A percentile compares a stretch with the other conserved stretches of the same genome.
phyloP scores from a whole-genome alignment of 2,329 filamentous ascomycete genomes.

The Nothophaeocryptopus gaeumannii region DNA sequence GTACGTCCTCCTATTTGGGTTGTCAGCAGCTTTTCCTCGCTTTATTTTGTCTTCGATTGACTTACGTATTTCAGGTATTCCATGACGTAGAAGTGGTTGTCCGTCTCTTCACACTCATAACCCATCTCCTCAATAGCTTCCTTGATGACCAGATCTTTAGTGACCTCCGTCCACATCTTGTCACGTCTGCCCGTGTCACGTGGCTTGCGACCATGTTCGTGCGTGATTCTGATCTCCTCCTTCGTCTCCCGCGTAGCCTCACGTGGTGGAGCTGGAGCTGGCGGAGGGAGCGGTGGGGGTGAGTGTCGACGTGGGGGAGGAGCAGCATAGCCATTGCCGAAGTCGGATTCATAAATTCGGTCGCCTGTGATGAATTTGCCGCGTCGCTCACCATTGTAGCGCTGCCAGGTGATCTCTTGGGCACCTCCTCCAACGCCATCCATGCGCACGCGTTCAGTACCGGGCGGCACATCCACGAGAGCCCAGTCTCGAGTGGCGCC shows the following conservation, averaged over 20 bases:
- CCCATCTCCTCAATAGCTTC: constrained; percentile 82
- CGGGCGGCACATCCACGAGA: constrained; percentile 79
- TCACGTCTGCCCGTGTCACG: constrained; percentile 29
- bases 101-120: constrained; percentile 88
- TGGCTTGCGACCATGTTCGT: constrained; percentile 22
- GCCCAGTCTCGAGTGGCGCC: constrained; percentile 75
- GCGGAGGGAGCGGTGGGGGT: constrained; percentile 22
- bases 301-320: constrained; percentile 26
- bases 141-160: constrained; percentile 81
- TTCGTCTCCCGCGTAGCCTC: constrained; percentile 43
- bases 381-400: constrained; percentile 73
- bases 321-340: constrained; percentile 31
- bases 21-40: constrained; percentile 5
- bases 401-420: constrained; percentile 75
- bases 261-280: constrained; percentile 19
- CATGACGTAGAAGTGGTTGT: constrained; percentile 87
- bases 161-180: constrained; percentile 92
- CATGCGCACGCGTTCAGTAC: constrained; percentile 78
- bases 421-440: constrained; percentile 72
- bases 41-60: constrained; percentile 27
- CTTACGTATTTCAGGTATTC: constrained; percentile 84
- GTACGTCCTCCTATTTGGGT: constrained; percentile 71
- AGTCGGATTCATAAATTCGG: constrained; percentile 50
- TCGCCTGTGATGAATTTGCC: constrained; percentile 71
- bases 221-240: constrained; percentile 44